Evolutionary conservation across 2,329 filamentous ascomycete species (phyloP), one percentile per base, ranked within the genome.

Genomic region (Pyricularia pennisetigena): DNA sequence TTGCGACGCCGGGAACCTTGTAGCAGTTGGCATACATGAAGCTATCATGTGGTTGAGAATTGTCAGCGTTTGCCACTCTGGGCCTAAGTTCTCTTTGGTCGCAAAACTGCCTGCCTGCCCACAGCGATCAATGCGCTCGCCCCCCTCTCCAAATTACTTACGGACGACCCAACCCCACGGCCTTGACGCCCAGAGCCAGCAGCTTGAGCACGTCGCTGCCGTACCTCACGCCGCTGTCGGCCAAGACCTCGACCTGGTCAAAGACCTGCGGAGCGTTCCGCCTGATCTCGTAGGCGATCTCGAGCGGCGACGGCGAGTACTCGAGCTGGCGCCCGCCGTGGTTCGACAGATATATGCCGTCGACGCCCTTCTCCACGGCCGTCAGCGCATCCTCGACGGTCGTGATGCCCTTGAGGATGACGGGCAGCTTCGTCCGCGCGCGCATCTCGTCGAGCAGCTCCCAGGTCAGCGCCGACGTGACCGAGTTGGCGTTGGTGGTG

Each of bases 321-420:
- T 98, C 94, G 65, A 93, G 81, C 30, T 93, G 92, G 57, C 94
- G 85, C 0, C 94, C 94, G 64, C 94, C 94, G 76, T 98, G 94
- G 78, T 98, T 98, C 24, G 92, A 96, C 24, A 98, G 82, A 68
- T 97, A 91, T 69, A 97, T 90, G 9, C 90, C 94, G 74, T 88
- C 87, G 41, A 97, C 86, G 32, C 91, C 86, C 75, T 83, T 80
- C 70, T 88, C 82, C 7, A 89, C 87, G 3, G 94, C 94, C 68
- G 96, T 82, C 75, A 91, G 92, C 0, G 93, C 94, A 76, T 98
- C 95, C 79, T 98, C 94, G 74, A 97, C 93, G 20, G 93, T 95
- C 79, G 98, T 94, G 24, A 98, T 76, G 28, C 95, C 94, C 83
- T 98, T 98, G 67, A 98, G 82, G 49, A 98, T 88, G 71, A 98